Percentiles rank a stretch among this genome's conserved stretches.
phyloP scores from a whole-genome alignment of 805 yeast genomes.

The Lachancea lanzarotensis region DNA sequence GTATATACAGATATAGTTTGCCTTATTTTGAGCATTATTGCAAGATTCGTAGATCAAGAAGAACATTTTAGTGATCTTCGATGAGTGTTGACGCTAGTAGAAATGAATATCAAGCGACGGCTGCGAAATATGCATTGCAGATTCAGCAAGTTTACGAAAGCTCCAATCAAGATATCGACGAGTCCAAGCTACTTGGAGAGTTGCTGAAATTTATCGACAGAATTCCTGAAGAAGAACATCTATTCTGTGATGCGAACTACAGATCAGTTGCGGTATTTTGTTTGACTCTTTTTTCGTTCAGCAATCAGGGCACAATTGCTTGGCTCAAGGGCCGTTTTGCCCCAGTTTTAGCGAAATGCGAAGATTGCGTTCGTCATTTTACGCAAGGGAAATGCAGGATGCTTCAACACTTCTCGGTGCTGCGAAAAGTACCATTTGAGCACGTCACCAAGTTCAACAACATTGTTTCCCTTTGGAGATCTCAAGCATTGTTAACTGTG shows the following conservation, averaged over 20 bases:
- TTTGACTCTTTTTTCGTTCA: slow-evolving; percentile 55
- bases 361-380: slow-evolving; percentile 47
- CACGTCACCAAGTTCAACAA: slow-evolving; percentile 32
- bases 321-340: slow-evolving; percentile 39
- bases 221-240: slow-evolving; percentile 32
- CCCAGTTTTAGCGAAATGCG: slow-evolving; percentile 42
- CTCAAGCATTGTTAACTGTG: slow-evolving; percentile 21
- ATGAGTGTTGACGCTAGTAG: slow-evolving; percentile 13
- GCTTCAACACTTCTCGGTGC: slow-evolving; percentile 44
- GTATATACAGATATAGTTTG: slow-evolving; percentile 2
- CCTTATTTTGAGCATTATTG: neutral
- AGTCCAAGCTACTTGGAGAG: slow-evolving; percentile 33
- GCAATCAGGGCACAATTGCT: slow-evolving; percentile 38
- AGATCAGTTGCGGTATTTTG: slow-evolving; percentile 47
- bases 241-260: slow-evolving; percentile 50
- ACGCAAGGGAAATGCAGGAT: slow-evolving; percentile 47
- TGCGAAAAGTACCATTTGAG: slow-evolving; percentile 44
- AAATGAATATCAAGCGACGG: slow-evolving; percentile 9
- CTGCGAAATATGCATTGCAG: slow-evolving; percentile 17
- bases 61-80: slow-evolving; percentile 1
- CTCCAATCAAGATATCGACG: slow-evolving; percentile 21
- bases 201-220: slow-evolving; percentile 30
- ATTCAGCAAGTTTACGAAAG: slow-evolving; percentile 29
- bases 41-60: slow-evolving; percentile 1
- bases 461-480: slow-evolving; percentile 34